Conservation (phyloP, 2,329 filamentous ascomycete genomes). For the Hypoxylon sp. region DNA sequence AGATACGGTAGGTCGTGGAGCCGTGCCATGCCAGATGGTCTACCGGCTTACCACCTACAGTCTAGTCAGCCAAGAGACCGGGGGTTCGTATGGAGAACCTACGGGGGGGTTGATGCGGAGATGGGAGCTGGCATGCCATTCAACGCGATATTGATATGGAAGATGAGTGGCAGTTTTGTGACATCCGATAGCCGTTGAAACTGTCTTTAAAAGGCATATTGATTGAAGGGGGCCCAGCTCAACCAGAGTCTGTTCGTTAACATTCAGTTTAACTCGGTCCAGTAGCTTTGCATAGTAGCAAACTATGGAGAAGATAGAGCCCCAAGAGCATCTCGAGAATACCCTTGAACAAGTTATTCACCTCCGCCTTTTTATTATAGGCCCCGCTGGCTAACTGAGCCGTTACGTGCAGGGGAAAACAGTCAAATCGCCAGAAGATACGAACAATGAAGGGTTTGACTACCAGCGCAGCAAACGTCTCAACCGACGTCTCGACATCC, state of each 20-base stretch:
- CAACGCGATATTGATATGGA: constrained; percentile 1
- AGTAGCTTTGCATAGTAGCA: neutral
- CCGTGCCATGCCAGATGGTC: neutral
- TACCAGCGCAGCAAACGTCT: constrained; percentile 42
- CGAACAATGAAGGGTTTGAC: constrained; percentile 35
- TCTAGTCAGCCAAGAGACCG: constrained; percentile 16
- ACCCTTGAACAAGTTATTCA: constrained; percentile 22
- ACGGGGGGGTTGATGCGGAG: constrained; percentile 33
- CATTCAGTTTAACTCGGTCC: neutral
- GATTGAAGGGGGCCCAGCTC: neutral
- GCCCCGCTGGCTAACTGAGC: neutral
- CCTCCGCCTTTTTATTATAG: neutral
- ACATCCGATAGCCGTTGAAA: constrained; percentile 1
- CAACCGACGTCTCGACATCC: constrained; percentile 54
- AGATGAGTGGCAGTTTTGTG: neutral
- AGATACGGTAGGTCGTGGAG: neutral
- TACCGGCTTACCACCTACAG: constrained; percentile 18
- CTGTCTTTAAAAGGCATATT: constrained; percentile 3
- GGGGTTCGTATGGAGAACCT: constrained; percentile 27
- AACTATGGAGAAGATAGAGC: constrained; percentile 41
- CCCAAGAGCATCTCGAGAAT: constrained; percentile 32
- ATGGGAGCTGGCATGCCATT: constrained; percentile 25
- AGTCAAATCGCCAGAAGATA: constrained; percentile 11
- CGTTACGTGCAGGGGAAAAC: constrained; percentile 14
- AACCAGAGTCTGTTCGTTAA: neutral